Conservation (phyloP, 768 basidiomycete genomes). For the Hortiboletus campestris region DNA sequence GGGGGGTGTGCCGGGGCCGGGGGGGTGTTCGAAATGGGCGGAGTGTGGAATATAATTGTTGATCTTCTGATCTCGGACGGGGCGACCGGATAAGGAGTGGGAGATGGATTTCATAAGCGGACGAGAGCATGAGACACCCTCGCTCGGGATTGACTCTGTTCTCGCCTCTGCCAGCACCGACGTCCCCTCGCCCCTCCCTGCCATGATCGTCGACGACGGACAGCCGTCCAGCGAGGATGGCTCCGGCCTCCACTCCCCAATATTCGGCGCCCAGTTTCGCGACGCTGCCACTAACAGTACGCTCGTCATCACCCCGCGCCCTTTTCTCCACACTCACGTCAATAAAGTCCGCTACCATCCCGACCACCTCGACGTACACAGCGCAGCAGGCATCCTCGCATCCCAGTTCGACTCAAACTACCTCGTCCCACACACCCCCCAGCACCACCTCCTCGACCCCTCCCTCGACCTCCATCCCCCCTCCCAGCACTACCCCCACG, state of each 20-base stretch:
- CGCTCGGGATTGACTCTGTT: conserved; percentile 40
- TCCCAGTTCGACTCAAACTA: conserved; percentile 51
- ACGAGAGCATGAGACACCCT: conserved; percentile 46
- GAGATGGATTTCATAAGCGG: conserved; percentile 35
- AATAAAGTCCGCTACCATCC: conserved; percentile 72
- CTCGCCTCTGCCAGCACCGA: conserved; percentile 52
- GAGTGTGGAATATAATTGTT: conserved; percentile 1
- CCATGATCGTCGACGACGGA: conserved; percentile 59
- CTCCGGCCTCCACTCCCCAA: conserved; percentile 73
- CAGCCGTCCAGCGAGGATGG: conserved; percentile 74
- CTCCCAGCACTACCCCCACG: conserved; percentile 35
- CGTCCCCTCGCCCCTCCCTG: conserved; percentile 56
- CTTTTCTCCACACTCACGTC: conserved; percentile 41
- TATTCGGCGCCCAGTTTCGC: conserved; percentile 51
- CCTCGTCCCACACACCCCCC: conserved; percentile 26
- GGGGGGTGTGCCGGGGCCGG: conserved; percentile 3
- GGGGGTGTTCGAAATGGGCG: too few relatives aligned
- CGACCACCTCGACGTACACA: conserved; percentile 45
- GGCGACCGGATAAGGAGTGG: conserved; percentile 24
- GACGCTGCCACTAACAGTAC: conserved; percentile 38
- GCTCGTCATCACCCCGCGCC: conserved; percentile 45
- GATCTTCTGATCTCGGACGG: conserved; percentile 38
- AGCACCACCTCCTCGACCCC: conserved; percentile 46
- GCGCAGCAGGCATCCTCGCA: conserved; percentile 46
- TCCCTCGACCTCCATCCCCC: conserved; percentile 44